Evolutionary conservation across 129 eudicot genomes (phyloP), one percentile per base, ranked within the genome.

Genomic region (Oenanthe sinensis): DNA sequence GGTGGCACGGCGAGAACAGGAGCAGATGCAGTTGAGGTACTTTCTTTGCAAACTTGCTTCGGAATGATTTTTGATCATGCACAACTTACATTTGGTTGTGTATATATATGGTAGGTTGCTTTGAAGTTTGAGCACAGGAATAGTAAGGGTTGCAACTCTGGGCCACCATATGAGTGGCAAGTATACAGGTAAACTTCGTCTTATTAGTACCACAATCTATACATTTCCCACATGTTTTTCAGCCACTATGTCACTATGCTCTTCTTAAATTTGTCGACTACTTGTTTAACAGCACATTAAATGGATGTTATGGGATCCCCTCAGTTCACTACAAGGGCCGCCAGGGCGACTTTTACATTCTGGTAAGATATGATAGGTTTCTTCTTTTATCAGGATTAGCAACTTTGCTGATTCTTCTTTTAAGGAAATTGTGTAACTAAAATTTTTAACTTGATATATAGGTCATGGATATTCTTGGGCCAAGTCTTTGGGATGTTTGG

Each of bases 401-500:
- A 67, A 71, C 17, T 11, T 58, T 71, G 69, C 75, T 79, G 37
- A 40, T 39, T 63, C 44, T 28, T 58, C 6, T 24, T 45, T 14
- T 16, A 69, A 28, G 75, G 17, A 65, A 79, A 75, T 52, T 40
- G 37, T 87, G 75, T 28, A 77, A 67, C 44, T 67, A 62, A 68
- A 50, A 10, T 42, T 36, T 58, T 6, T 9, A 54, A 49, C 55
- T 26, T 44, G 43, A 79, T 33, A 79, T 33, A 47, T 86, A 96
- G 99, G 93, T 96, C 78, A 96, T 96, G 99, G 99, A 96, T 85
- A 96, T 96, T 81, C 97, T 96, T 82, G 99, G 99, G 75, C 99
- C 97, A 36, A 96, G 99, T 86, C 97, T 96, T 79, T 96, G 99
- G 99, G 99, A 96, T 85, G 95, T 96, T 60, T 96, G 97, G 99